Evolutionary conservation across 2,329 filamentous ascomycete genomes (phyloP).

Genomic region (Fusarium sp.): DNA sequence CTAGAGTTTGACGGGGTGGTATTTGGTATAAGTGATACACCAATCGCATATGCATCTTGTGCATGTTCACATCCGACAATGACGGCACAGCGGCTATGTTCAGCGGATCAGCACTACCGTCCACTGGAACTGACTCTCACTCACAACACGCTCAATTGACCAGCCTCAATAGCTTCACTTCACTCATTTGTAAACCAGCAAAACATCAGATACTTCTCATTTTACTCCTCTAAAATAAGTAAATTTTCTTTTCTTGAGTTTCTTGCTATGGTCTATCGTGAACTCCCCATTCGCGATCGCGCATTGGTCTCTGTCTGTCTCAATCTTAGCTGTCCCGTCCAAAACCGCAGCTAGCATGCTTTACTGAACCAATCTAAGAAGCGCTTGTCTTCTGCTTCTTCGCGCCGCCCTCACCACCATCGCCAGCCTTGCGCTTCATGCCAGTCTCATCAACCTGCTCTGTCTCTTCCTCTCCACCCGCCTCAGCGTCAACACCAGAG

Average conservation of each 20-base stretch:
- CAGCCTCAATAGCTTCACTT: not conserved
- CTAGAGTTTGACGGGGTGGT: not conserved
- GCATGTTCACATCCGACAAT: not conserved
- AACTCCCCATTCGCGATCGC: no score
- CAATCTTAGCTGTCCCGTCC: not conserved
- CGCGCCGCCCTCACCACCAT: not conserved
- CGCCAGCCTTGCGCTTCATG: not conserved
- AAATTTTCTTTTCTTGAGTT: no score
- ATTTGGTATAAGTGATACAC: not conserved
- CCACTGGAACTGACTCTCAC: not conserved
- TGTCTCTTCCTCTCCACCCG: not conserved
- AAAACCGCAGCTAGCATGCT: accelerated
- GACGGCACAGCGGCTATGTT: not conserved
- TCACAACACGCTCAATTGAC: not conserved
- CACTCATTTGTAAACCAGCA: accelerated
- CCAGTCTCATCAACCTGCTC: not conserved
- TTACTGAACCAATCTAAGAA: not conserved
- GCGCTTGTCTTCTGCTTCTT: not conserved
- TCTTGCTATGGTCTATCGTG: accelerated
- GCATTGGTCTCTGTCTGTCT: not conserved
- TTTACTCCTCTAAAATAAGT: accelerated
- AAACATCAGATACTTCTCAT: accelerated
- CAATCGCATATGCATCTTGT: not conserved
- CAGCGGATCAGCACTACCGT: not conserved
- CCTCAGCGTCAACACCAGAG: not conserved